Base-by-base conservation (phyloP, 192 early-diverging fungal genomes). In the Jimgerdemannia lactiflua region DNA sequence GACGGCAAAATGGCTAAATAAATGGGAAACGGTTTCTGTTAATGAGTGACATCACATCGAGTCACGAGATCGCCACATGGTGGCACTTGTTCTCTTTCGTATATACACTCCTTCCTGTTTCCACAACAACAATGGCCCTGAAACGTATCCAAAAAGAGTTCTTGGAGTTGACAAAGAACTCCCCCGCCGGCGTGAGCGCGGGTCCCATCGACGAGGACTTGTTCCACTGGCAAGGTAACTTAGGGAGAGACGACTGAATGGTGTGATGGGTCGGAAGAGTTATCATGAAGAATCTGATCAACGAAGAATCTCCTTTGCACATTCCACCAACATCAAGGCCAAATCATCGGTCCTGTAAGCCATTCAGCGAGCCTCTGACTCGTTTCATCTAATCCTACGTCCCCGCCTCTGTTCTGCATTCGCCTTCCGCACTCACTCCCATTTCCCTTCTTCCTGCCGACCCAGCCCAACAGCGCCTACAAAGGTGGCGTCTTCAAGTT, bases 401-500 rank as follows among this genome's bases (percentile, higher is more conserved):
- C 20, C 67, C 17, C n/a, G 20, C n/a, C n/a, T 64, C n/a, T 14
- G 64, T 10, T 64, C 11, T 64, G n/a, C n/a, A 8, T 9, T 8
- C 17, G 17, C 20, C 20, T 39, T n/a, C 67, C 40, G 17, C 40
- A 67, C 19, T 20, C 17, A 8, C 19, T n/a, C 4, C 4, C 67
- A n/a, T 67, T 7, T 7, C n/a, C 67, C 17, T 67, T 39, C 40
- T 68, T 20, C 44, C 20, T 39, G 7, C 42, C 49, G 70, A 10
- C 70, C 54, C 74, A 91, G 88, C 78, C 43, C 43, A 78, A 85
- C 43, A 91, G 88, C 65, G 82, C 90, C 6, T 95, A 92, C 81
- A 85, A 89, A 79, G 89, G 90, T 19, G 94, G 93, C n/a, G 72
- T 85, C 6, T 95, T 95, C 78, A 83, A 85, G 39, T 54, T 95